These are phyloP conservation scores for Aethionema arabicum DNA, from an alignment of 345 rosid species.

Conservation along the genomic window DNA sequence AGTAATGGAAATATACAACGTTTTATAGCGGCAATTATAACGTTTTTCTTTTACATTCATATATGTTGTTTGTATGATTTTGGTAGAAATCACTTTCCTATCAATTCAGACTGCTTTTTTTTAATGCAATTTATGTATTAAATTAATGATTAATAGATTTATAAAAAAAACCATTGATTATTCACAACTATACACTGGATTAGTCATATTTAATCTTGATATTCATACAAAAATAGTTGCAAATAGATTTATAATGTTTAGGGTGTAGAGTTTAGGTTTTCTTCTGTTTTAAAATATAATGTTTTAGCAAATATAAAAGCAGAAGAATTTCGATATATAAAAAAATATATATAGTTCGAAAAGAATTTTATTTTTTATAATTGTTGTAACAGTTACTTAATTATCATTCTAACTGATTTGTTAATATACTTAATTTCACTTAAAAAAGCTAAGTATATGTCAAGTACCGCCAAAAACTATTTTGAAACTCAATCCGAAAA, in stretches of 20 bases:
- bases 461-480: background rate
- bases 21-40: slow-evolving; percentile 33
- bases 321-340: too few species aligned
- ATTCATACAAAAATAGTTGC: background rate
- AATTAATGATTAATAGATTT: slow-evolving; percentile 7
- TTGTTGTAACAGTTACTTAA: too few species aligned
- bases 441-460: too few species aligned
- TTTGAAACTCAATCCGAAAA: background rate
- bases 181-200: background rate
- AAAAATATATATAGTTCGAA: too few species aligned
- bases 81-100: slow-evolving; percentile 23
- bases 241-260: too few species aligned
- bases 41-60: slow-evolving; percentile 27
- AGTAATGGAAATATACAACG: slow-evolving; percentile 34
- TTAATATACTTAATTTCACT: too few species aligned
- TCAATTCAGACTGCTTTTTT: slow-evolving; percentile 16
- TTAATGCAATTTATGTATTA: slow-evolving; percentile 17
- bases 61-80: slow-evolving; percentile 30
- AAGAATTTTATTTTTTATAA: too few species aligned
- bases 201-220: background rate
- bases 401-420: too few species aligned
- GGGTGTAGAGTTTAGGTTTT: too few species aligned
- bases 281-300: too few species aligned
- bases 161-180: background rate
- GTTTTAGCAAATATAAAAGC: too few species aligned